Base-by-base conservation (phyloP, 805 yeast species). In the Ogataea angusta region DNA sequence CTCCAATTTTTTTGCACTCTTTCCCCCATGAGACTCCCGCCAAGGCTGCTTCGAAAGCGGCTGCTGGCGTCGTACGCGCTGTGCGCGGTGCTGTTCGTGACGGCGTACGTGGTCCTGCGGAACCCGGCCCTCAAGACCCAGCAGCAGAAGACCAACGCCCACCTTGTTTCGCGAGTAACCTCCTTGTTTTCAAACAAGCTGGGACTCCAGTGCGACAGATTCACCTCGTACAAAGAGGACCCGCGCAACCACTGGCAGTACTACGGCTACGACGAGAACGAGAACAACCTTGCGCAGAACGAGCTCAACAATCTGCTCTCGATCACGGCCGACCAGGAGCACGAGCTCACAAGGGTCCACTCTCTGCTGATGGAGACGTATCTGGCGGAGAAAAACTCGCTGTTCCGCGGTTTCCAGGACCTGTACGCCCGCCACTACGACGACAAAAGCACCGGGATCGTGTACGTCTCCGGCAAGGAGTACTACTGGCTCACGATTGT, bases 401-500 rank as follows among this genome's bases (percentile, higher is more conserved):
- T 56, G 3, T 55, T 43, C 40, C 34, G 42, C 3, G 34, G 45
- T 10, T 54, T 40, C 28, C 16, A 32, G 9, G 29, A 43, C 15
- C 27, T 49, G 14, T 21, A 40, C 23, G 33, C 38, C 3, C 27
- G 23, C 16, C 40, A 57, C 26, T 46, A 39, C 23, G 35, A 38
- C 18, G 33, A 34, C 4, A 41, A 51, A 17, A 43, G 41, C 29
- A 39, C 38, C 18, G 66, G 64, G 4, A 49, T 62, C 13, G 63
- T 62, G 10, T 62, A 52, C 34, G 63, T 62, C 15, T 55, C 64
- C 1, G 65, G 63, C 15, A 48, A 51, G 21, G 45, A 43, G 5
- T 57, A 53, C 31, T 56, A 56, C 43, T 57, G 63, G 60, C 42
- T 62, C 14, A 62, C 66, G 3, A 49, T 53, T 5, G 7, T 60